Percentiles rank a stretch among this genome's conserved stretches.
Evolutionary conservation across 768 basidiomycete genomes (phyloP).

Genomic region (Mycena chlorophos): DNA sequence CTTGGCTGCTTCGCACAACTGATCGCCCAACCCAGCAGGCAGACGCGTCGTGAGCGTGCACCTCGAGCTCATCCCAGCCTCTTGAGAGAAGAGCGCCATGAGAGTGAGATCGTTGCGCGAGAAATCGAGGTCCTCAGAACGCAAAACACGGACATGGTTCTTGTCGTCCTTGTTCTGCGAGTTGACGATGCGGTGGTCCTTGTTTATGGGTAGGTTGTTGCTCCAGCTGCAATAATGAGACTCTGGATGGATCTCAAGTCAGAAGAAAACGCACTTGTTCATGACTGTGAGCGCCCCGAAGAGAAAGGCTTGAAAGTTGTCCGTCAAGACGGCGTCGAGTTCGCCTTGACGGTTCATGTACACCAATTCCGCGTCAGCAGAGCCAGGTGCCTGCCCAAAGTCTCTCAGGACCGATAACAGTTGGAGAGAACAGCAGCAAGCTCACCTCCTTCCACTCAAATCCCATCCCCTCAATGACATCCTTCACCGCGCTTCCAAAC

Average conservation of each 20-base stretch:
- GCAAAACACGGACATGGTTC: neutral
- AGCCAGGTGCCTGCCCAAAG: neutral
- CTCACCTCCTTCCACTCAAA: conserved; percentile 53
- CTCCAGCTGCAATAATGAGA: neutral
- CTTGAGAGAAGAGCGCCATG: neutral
- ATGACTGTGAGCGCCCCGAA: neutral
- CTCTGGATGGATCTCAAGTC: neutral
- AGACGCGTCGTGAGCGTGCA: neutral
- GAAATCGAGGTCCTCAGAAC: neutral
- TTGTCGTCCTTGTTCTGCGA: neutral
- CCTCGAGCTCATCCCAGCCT: neutral
- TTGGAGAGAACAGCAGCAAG: neutral
- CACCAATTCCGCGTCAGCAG: neutral
- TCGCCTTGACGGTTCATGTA: neutral
- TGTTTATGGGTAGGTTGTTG: neutral
- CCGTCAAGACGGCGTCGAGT: neutral
- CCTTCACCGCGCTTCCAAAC: too few species aligned
- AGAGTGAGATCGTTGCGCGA: neutral
- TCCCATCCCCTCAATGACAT: neutral
- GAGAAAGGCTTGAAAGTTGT: neutral
- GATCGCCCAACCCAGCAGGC: neutral
- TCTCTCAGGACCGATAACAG: neutral
- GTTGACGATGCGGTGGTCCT: neutral
- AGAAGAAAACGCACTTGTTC: neutral
- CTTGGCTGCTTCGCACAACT: neutral